A percentile compares a stretch with the other conserved stretches of the same genome.
These are phyloP conservation scores for Polyplosphaeria fusca DNA, from an alignment of 495 filamentous ascomycete genomes.

Conservation along the genomic window DNA sequence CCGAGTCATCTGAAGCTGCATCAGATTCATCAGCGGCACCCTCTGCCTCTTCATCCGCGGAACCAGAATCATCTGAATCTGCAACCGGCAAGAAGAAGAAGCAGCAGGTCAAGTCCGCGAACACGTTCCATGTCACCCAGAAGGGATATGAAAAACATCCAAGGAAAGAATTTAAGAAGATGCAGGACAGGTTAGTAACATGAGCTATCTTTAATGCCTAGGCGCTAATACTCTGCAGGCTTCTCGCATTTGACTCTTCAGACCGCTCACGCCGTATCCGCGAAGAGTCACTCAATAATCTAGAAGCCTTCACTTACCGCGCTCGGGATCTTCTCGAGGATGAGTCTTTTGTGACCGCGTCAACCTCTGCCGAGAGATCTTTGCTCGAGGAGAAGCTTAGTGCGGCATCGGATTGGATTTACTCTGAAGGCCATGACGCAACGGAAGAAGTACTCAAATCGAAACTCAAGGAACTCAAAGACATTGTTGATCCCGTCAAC, in stretches of 20 bases:
- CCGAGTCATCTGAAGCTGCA: constrained; percentile 35
- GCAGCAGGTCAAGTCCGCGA: constrained; percentile 64
- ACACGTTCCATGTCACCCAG: constrained; percentile 60
- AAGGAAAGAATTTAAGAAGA: constrained; percentile 57
- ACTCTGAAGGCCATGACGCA: constrained; percentile 76
- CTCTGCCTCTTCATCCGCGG: constrained; percentile 38
- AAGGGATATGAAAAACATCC: constrained; percentile 60
- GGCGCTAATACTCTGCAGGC: constrained; percentile 43
- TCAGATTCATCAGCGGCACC: constrained; percentile 47
- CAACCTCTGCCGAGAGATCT: constrained; percentile 61
- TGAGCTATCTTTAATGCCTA: neutral
- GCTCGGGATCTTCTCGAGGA: constrained; percentile 76
- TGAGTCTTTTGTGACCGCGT: constrained; percentile 65
- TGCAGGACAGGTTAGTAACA: constrained; percentile 52
- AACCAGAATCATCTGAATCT: constrained; percentile 46
- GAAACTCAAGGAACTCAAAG: constrained; percentile 69
- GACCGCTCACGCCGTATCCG: constrained; percentile 72
- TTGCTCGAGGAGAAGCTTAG: constrained; percentile 61
- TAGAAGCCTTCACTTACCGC: constrained; percentile 92
- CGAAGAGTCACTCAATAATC: constrained; percentile 85
- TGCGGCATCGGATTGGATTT: constrained; percentile 82
- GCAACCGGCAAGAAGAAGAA: constrained; percentile 50
- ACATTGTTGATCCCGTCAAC: constrained; percentile 65
- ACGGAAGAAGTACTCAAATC: constrained; percentile 65
- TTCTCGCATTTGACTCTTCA: constrained; percentile 77